Conservation (phyloP, 2,329 filamentous ascomycete species). For the Penicillium verrucosum region DNA sequence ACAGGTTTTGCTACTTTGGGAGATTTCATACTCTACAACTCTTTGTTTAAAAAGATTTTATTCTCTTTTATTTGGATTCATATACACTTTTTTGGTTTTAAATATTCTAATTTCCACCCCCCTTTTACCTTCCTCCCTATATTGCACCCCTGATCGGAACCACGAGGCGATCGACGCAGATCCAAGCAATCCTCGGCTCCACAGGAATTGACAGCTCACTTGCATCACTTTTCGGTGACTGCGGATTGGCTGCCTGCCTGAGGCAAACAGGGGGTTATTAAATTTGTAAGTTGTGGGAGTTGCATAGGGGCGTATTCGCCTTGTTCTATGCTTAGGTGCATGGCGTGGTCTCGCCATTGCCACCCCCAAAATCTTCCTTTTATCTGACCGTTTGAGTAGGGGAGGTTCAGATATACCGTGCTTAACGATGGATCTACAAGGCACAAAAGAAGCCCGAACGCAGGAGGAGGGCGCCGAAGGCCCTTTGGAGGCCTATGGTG, state of each 20-base stretch:
- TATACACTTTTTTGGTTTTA: not conserved
- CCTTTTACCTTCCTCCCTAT: not conserved
- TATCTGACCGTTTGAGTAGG: conserved; percentile 16
- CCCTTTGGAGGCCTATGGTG: conserved; percentile 34
- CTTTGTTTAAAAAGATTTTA: not conserved
- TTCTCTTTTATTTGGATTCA: not conserved
- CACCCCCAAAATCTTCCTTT: conserved; percentile 3
- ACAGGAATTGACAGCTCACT: conserved; percentile 28
- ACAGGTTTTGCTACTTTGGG: not conserved
- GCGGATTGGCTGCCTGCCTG: conserved; percentile 29
- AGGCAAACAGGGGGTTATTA: conserved; percentile 23
- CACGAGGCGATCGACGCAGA: conserved; percentile 26
- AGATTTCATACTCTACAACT: not conserved
- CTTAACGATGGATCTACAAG: conserved; percentile 41
- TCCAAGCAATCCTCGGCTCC: conserved; percentile 23
- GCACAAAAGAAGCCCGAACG: conserved; percentile 40
- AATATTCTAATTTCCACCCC: conserved; percentile 1
- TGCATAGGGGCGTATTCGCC: conserved; percentile 7
- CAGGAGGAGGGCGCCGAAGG: conserved; percentile 39
- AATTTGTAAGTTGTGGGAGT: conserved; percentile 7
- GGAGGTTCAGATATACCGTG: conserved; percentile 5
- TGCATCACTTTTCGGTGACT: conserved; percentile 24
- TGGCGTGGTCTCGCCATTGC: conserved; percentile 8
- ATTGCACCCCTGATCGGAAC: conserved; percentile 7
- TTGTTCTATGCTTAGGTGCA: conserved; percentile 5